Percentiles rank a stretch among this genome's conserved stretches.
Evolutionary conservation across 1,284 basidiomycete genomes (phyloP).

Genomic region (Apiotrichum veenhuisii): DNA sequence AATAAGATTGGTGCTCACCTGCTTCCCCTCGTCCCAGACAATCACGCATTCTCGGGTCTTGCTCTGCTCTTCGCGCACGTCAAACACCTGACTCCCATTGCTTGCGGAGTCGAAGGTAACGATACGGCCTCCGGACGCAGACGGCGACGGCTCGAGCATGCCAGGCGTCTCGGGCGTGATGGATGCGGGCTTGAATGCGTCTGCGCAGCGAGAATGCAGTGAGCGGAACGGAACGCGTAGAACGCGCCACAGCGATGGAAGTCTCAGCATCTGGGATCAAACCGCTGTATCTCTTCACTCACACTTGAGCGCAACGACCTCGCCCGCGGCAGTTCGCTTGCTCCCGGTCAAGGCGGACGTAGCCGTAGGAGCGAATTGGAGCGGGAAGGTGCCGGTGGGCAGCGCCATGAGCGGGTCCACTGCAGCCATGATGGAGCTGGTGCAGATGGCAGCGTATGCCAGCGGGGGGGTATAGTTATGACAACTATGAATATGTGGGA

Average conservation of each 20-base stretch:
- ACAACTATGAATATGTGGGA: too few relatives aligned
- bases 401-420: slow-evolving; percentile 19
- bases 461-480: too few relatives aligned
- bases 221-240: not conserved
- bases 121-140: not conserved
- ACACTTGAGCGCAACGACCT: slow-evolving; percentile 18
- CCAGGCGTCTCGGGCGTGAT: slow-evolving; percentile 29
- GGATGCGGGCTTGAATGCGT: slow-evolving; percentile 44
- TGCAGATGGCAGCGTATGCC: too few relatives aligned
- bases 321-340: slow-evolving; percentile 5
- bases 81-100: slow-evolving; percentile 37
- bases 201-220: slow-evolving; percentile 10
- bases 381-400: slow-evolving; percentile 17
- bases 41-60: slow-evolving; percentile 43
- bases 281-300: too few relatives aligned
- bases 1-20: slow-evolving; percentile 20
- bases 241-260: not conserved
- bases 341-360: slow-evolving; percentile 3
- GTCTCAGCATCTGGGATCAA: not conserved
- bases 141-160: slow-evolving; percentile 18
- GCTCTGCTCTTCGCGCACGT: slow-evolving; percentile 33
- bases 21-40: slow-evolving; percentile 30
- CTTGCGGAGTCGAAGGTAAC: slow-evolving; percentile 11
- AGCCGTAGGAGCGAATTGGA: slow-evolving; percentile 13
- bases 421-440: slow-evolving; percentile 12